phyloP scores from a whole-genome alignment of 331 rosid genomes.

The Malus hybrid region DNA sequence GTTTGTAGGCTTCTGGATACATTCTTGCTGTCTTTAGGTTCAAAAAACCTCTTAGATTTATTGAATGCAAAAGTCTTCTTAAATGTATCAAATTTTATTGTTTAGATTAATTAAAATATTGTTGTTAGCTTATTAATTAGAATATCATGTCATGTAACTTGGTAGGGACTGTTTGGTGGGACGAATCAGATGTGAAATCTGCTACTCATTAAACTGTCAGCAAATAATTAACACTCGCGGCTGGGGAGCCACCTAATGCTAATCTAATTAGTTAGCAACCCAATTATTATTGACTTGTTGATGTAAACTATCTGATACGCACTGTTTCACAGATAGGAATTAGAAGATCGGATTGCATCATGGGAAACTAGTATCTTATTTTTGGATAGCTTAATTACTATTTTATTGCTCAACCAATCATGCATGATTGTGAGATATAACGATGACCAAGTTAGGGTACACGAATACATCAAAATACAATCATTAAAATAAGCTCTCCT shows the following conservation, averaged over 20 bases:
- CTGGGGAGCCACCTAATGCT: not conserved
- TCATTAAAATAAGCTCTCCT: not conserved
- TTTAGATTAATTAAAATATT: not conserved
- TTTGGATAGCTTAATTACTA: not conserved
- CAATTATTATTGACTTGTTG: not conserved
- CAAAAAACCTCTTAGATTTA: not conserved
- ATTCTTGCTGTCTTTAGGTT: not conserved
- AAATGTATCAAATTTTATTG: not conserved
- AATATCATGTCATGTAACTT: not conserved
- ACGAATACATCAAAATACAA: not conserved
- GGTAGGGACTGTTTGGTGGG: not conserved
- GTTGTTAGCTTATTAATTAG: not conserved
- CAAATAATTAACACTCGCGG: not conserved
- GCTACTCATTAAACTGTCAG: not conserved
- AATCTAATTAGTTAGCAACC: not conserved
- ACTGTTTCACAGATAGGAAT: not conserved
- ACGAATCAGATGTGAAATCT: not conserved
- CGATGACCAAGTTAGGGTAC: not conserved
- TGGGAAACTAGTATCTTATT: not conserved
- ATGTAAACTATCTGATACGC: not conserved
- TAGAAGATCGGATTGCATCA: not conserved
- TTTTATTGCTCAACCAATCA: not conserved
- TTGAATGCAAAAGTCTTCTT: not conserved
- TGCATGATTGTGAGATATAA: not conserved
- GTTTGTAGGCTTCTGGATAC: constrained; percentile 10